Evolutionary conservation across 176 grass and related monocot species (phyloP), one percentile per base, ranked within the genome.

Genomic region (Rhynchospora breviuscula): DNA sequence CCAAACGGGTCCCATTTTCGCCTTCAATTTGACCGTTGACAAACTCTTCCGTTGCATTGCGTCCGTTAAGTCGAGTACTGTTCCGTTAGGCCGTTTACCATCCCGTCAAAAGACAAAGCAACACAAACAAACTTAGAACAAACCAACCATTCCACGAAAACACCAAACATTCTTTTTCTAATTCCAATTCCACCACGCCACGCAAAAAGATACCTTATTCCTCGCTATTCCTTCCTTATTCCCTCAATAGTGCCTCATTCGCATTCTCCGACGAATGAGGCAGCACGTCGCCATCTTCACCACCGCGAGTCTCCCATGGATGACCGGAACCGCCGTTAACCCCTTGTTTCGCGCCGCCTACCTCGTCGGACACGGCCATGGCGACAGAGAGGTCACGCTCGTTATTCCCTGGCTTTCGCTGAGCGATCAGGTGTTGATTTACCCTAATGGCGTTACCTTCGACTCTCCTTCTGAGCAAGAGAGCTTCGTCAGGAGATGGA

Each of bases 251-350:
- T 2, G 26, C 13, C 59, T 35, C 12, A 35, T 31, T 49, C 22
- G 22, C 8, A 3, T 76, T 53, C 21, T 29, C 48, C n/a, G 44
- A 73, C 19, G 45, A 73, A 57, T 78, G 73, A 78, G 73, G 73
- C 91, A 90, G 57, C 93, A 85, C 87, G 87, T 99, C 63, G 93
- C 88, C 11, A 86, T 99, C 83, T 99, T 99, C 87, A 99, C 96
- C 85, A 99, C 93, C 0, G 93, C 96, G 0, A 99, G 91, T 71
- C 96, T 99, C 47, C 93, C 96, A 81, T 99, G 96, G 96, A 91
- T 95, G 96, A 99, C 93, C 6, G 96, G 96, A 31, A 99, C 91
- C 5, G 81, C 93, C 68, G 89, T 99, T 12, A 99, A 99, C 64
- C 96, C 91, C 10, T 59, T 93, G 87, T 95, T 99, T 83, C 88